Percentiles rank a stretch among this genome's conserved stretches.
Evolutionary conservation across 2,329 filamentous ascomycete genomes (phyloP).

Genomic region (Exserohilum turcica): DNA sequence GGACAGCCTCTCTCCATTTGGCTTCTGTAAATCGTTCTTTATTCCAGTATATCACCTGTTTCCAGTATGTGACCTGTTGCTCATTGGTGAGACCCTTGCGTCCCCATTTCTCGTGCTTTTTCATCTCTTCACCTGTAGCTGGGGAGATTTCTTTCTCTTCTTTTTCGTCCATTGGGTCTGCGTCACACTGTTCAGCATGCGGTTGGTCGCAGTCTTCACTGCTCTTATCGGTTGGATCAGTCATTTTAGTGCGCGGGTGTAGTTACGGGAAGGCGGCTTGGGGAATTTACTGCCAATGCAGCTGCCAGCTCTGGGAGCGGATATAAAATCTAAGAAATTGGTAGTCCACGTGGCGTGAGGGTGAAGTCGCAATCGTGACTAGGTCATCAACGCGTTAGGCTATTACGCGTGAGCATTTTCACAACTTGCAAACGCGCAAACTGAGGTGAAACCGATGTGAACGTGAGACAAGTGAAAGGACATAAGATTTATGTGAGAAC

Average conservation of each 20-base stretch:
- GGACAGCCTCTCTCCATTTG: slow-evolving; percentile 11
- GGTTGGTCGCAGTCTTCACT: background rate
- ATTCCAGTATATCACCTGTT: slow-evolving; percentile 14
- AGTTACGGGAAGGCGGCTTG: no score
- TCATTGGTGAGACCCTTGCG: slow-evolving; percentile 20
- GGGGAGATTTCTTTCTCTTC: background rate
- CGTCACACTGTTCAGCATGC: background rate
- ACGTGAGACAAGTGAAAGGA: background rate
- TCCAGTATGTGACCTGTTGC: slow-evolving; percentile 13
- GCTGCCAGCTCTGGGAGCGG: background rate
- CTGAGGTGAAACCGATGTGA: slow-evolving; percentile 6
- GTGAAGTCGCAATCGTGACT: background rate
- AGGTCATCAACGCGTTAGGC: background rate
- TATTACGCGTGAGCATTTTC: background rate
- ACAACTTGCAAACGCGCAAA: slow-evolving; percentile 10
- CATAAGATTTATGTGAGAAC: slow-evolving; percentile 1
- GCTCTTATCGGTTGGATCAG: no score
- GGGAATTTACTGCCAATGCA: no score
- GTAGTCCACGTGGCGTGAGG: background rate
- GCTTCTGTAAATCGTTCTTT: slow-evolving; percentile 18
- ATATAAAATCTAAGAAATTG: background rate
- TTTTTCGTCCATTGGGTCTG: background rate
- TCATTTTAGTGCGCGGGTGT: no score
- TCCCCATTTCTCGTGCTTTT: slow-evolving; percentile 21
- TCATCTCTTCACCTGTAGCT: slow-evolving; percentile 1